Conservation (phyloP, 345 rosid species). For the Draba incana region DNA sequence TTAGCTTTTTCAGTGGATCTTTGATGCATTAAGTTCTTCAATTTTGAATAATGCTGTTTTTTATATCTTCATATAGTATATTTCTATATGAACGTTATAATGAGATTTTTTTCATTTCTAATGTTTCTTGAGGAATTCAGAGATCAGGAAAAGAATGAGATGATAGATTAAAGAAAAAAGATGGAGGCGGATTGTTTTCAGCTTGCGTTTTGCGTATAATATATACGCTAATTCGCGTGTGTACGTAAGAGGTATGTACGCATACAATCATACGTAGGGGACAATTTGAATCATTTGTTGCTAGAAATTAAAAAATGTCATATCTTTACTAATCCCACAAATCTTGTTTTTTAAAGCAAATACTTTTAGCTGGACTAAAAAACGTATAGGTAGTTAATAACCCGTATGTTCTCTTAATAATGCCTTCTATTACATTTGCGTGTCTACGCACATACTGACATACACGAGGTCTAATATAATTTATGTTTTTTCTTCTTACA, state of each 20-base stretch:
- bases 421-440: constrained; percentile 2
- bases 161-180: not conserved
- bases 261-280: not conserved
- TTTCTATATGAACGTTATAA: constrained; percentile 12
- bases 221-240: not conserved
- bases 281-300: constrained; percentile 4
- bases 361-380: not conserved
- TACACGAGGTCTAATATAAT: not conserved
- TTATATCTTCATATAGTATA: not conserved
- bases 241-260: constrained; percentile 18
- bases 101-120: not conserved
- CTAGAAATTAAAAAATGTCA: not conserved
- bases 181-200: constrained; percentile 5
- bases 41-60: constrained; percentile 5
- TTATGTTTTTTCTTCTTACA: not conserved
- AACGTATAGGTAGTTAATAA: not conserved
- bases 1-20: constrained; percentile 11
- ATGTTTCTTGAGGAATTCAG: constrained; percentile 11
- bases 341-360: not conserved
- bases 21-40: constrained; percentile 7
- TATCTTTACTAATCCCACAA: constrained; percentile 9
- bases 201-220: not conserved
- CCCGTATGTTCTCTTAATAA: not conserved
- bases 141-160: constrained; percentile 13
- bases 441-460: not conserved